Conservation (phyloP, 805 yeast genomes). For the Kodamaea kaohsiungensis region DNA sequence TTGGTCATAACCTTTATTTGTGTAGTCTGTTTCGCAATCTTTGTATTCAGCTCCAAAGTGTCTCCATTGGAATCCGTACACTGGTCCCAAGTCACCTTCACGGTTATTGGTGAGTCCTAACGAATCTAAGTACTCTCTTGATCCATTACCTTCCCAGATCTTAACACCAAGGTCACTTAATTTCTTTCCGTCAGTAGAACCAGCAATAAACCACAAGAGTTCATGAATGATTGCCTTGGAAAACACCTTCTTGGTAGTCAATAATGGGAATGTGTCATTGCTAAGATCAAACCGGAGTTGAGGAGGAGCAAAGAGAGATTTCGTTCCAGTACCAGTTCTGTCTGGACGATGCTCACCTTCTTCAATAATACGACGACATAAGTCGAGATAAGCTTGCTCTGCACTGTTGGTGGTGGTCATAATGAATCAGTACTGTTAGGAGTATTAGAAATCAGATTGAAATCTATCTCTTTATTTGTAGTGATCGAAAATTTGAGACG, state of each 20-base stretch:
- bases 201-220: slow-evolving; percentile 88
- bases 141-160: slow-evolving; percentile 99
- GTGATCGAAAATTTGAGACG: too few relatives aligned
- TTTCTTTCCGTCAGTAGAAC: slow-evolving; percentile 83
- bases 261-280: slow-evolving; percentile 75
- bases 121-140: slow-evolving; percentile 83
- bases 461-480: too few relatives aligned
- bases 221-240: slow-evolving; percentile 88
- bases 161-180: slow-evolving; percentile 84
- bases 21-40: slow-evolving; percentile 84
- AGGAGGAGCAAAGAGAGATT: slow-evolving; percentile 91
- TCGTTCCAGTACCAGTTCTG: slow-evolving; percentile 97
- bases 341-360: slow-evolving; percentile 93
- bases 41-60: slow-evolving; percentile 94
- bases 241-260: slow-evolving; percentile 92
- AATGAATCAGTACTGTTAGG: neutral
- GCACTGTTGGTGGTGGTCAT: neutral
- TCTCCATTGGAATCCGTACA: slow-evolving; percentile 99
- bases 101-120: slow-evolving; percentile 78
- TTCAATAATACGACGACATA: slow-evolving; percentile 72
- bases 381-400: slow-evolving; percentile 84
- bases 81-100: slow-evolving; percentile 97
- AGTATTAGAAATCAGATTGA: neutral
- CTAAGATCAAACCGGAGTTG: slow-evolving; percentile 81
- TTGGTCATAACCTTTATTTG: slow-evolving; percentile 90